These are phyloP conservation scores for Naganishia sp. DNA, from an alignment of 1,284 basidiomycete species.

Conservation along the genomic window DNA sequence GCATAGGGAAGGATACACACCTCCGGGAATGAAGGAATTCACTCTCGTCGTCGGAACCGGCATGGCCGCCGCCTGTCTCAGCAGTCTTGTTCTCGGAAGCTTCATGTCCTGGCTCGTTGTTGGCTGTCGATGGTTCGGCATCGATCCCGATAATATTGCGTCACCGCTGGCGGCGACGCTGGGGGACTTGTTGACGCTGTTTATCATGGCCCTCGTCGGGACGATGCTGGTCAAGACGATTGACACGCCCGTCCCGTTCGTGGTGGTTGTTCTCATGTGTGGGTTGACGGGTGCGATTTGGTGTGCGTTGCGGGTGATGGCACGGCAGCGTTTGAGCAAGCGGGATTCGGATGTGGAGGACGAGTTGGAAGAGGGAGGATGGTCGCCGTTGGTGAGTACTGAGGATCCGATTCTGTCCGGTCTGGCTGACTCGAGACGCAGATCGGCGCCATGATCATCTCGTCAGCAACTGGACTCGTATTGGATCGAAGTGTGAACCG, in stretches of 20 bases:
- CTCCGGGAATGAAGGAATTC: constrained; percentile 58
- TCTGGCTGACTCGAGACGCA: constrained; percentile 21
- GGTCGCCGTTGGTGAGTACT: constrained; percentile 73
- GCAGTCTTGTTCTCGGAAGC: constrained; percentile 76
- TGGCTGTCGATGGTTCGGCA: constrained; percentile 69
- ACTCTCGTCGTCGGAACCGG: constrained; percentile 83
- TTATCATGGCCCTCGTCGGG: constrained; percentile 66
- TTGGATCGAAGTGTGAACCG: constrained; percentile 83
- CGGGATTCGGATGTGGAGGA: constrained; percentile 1
- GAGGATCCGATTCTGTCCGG: not conserved
- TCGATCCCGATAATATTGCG: constrained; percentile 94
- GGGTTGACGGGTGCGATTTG: constrained; percentile 58
- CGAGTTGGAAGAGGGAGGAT: constrained; percentile 73
- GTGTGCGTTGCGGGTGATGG: constrained; percentile 58
- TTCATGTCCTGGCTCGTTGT: constrained; percentile 91
- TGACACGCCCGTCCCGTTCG: constrained; percentile 65
- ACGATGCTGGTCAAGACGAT: constrained; percentile 66
- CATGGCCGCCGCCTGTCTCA: constrained; percentile 82
- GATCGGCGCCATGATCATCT: constrained; percentile 83
- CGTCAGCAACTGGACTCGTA: constrained; percentile 85
- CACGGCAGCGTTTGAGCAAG: constrained; percentile 27
- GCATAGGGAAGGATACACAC: constrained; percentile 48
- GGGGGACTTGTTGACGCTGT: constrained; percentile 87
- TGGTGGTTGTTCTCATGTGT: constrained; percentile 62
- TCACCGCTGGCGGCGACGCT: constrained; percentile 89